Evolutionary conservation across 2,329 filamentous ascomycete species (phyloP).

Genomic region (Phaeosphaeria sp.): DNA sequence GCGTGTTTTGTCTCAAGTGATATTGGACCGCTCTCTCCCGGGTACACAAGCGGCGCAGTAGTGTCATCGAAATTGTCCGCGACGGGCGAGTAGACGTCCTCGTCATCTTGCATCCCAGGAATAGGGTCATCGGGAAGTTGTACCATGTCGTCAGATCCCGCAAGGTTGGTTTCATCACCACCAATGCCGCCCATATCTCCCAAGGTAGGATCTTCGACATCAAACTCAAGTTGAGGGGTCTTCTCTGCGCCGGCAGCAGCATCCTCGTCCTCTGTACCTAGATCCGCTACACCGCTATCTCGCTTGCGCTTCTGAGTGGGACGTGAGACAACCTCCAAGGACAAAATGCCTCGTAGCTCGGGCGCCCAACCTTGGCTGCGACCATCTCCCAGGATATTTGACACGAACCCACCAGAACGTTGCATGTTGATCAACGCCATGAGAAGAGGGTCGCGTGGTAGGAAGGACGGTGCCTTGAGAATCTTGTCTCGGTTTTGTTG

Average conservation of each 20-base stretch:
- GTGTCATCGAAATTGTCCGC: constrained; percentile 77
- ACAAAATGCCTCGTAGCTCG: constrained; percentile 90
- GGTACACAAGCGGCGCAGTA: constrained; percentile 75
- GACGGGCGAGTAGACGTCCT: constrained; percentile 45
- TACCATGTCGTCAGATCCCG: constrained; percentile 32
- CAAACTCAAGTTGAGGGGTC: constrained; percentile 69
- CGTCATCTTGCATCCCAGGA: constrained; percentile 42
- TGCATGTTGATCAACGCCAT: constrained; percentile 91
- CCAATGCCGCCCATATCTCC: constrained; percentile 49
- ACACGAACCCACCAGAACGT: constrained; percentile 87
- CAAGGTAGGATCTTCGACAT: constrained; percentile 56
- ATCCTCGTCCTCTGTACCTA: constrained; percentile 71
- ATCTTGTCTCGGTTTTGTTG: constrained; percentile 88
- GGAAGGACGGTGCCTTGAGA: constrained; percentile 78
- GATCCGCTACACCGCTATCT: constrained; percentile 82
- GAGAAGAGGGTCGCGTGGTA: constrained; percentile 85
- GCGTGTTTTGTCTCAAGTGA: constrained; percentile 93
- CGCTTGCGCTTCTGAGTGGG: constrained; percentile 92
- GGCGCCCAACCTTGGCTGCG: constrained; percentile 84
- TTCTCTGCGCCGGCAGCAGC: constrained; percentile 61
- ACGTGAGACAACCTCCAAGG: constrained; percentile 78
- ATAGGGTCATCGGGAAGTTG: constrained; percentile 38
- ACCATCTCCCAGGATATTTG: constrained; percentile 81
- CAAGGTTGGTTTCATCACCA: constrained; percentile 40
- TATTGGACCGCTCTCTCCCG: constrained; percentile 83